Base-by-base conservation (phyloP, 306 rosid genomes). In the Hylodesmum podocarpum region DNA sequence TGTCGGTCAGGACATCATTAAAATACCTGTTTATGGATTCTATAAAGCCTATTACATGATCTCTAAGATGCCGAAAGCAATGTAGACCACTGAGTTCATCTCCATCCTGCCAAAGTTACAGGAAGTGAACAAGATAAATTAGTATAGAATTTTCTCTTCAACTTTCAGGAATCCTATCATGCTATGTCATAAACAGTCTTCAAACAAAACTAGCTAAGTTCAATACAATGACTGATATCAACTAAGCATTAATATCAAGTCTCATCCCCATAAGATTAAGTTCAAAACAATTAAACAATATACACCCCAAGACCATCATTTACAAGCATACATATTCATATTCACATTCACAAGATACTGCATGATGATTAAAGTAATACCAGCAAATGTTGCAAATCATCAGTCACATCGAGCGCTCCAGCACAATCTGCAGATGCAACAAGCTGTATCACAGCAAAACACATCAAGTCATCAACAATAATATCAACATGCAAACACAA, bases 381-480 rank as follows among this genome's bases (percentile, higher is more conserved):
- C 96, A 92, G 87, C 72, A 96, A 84, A 76, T 92, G 89, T 57
- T 87, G 97, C 87, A 96, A 89, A 88, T 92, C 98, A 10, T 92
- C 96, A 11, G 97, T 96, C 62, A 96, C 89, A 78, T 96, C 99
- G 83, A 96, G 81, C 14, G 99, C 98, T 86, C 99, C 98, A 54
- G 98, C 93, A 89, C 98, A 96, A 83, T 96, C 99, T 84, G 88
- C 96, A 82, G 99, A 87, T 46, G 96, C 93, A 87, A 96, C 97
- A 87, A 96, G 98, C 99, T 96, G 96, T 80, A 86, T 57, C 82
- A 88, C 87, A 95, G 86, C 83, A 90, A 85, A 81, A 87, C 82
- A 66, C 27, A 75, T 81, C 83, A 75, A 63, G 19, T 43, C 50
- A 67, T 75, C 63, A 77, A 21, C 22, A 34, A 19, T 24, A 34